A percentile compares a stretch with the other conserved stretches of the same genome.
phyloP scores from a whole-genome alignment of 345 rosid species.

The Acer yangbiense region DNA sequence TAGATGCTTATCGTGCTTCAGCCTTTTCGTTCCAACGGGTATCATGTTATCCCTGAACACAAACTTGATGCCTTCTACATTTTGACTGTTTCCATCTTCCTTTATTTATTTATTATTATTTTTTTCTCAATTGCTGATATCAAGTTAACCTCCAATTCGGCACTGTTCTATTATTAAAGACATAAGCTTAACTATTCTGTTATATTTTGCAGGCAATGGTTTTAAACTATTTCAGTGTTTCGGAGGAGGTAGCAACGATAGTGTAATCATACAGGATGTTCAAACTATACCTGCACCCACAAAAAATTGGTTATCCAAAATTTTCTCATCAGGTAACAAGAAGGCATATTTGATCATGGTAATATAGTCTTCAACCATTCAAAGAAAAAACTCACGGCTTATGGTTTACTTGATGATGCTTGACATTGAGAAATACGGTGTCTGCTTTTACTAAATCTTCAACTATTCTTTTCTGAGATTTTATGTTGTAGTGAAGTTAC shows the following conservation, averaged over 20 bases:
- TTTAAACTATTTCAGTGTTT: conserved; percentile 32
- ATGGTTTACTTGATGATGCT: background rate
- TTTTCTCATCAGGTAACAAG: conserved; percentile 31
- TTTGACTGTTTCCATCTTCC: background rate
- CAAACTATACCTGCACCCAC: conserved; percentile 24
- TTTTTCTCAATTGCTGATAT: background rate
- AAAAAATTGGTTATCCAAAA: conserved; percentile 43
- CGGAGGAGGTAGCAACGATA: conserved; percentile 22
- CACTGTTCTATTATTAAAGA: background rate
- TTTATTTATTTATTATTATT: background rate
- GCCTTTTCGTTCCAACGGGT: conserved; percentile 71
- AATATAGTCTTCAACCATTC: conserved; percentile 22
- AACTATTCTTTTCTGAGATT: background rate
- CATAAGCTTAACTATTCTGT: conserved; percentile 10
- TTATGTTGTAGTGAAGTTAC: background rate
- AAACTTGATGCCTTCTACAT: background rate
- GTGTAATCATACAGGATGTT: conserved; percentile 19
- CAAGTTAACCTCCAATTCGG: background rate
- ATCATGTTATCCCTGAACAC: conserved; percentile 15
- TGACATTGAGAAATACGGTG: background rate
- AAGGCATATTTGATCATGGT: conserved; percentile 39
- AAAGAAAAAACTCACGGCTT: background rate
- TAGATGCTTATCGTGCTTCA: conserved; percentile 81
- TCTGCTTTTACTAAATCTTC: background rate
- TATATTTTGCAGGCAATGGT: conserved; percentile 42